Evolutionary conservation across 495 filamentous ascomycete genomes (phyloP), one percentile per base, ranked within the genome.

Genomic region (Lichina pygmaea): DNA sequence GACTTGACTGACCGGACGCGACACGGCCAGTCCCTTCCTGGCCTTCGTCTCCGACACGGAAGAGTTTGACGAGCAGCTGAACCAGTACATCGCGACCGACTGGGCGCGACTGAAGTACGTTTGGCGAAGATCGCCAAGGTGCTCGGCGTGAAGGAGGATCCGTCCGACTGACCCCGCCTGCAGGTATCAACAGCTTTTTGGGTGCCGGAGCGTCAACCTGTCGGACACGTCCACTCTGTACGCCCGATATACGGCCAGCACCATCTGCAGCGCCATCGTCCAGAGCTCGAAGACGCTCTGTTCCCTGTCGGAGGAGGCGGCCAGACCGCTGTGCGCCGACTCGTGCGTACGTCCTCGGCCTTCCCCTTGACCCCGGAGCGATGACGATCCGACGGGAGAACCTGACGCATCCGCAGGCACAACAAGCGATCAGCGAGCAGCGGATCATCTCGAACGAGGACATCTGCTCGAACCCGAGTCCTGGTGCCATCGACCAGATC

Each of bases 201-300:
- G 89, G 38, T 99, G 89, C 56, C 64, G 68, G 34, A 71, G 72
- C 49, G 60, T 92, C 55, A 75, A 89, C 53, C 67, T 81, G 43
- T 75, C 75, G 33, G 80, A 91, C 52, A 78, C 82, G n/a, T 76
- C 71, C 45, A 67, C 77, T 52, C 71, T 83, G 54, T 99, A 99
- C 62, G 89, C 91, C 17, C 77, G 86, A 53, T 99, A 85, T 60
- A 93, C 85, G 10, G 86, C 74, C 43, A 86, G 81, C 52, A 74
- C 85, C 57, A 70, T 99, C 51, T 99, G 91, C 70, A 95, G 86
- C 67, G 73, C 80, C 49, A 79, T 99, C 57, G 71, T 99, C 46
- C 91, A 95, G 60, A 84, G 83, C 55, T 99, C 91, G 24, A 75
- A 77, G 51, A 49, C 55, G n/a, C 58, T 66, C 34, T 95, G 91